Conservation (phyloP, 2,329 filamentous ascomycete genomes). For the Fonsecaea monophora region DNA sequence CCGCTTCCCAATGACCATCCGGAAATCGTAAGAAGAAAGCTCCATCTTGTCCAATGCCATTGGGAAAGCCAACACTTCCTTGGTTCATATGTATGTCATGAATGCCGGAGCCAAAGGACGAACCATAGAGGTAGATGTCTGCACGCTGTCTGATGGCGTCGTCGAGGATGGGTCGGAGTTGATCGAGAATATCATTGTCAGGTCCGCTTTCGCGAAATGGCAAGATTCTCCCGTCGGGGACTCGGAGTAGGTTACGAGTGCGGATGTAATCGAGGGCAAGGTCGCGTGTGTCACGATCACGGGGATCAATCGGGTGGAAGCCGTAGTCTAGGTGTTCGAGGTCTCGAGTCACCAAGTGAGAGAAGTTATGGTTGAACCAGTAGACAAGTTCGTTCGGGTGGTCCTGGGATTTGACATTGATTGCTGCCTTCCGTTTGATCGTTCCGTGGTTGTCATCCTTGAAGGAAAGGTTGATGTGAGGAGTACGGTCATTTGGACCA, state of each 20-base stretch:
- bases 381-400: conserved; percentile 44
- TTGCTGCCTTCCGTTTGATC: conserved; percentile 40
- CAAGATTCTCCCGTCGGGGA: conserved; percentile 43
- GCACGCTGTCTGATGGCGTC: conserved; percentile 47
- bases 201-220: conserved; percentile 36
- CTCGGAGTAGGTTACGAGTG: conserved; percentile 33
- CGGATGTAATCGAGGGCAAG: conserved; percentile 39
- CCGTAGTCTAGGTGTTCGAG: conserved; percentile 40
- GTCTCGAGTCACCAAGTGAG: conserved; percentile 41
- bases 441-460: conserved; percentile 37
- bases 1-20: conserved; percentile 49
- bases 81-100: conserved; percentile 54
- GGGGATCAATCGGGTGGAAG: conserved; percentile 39
- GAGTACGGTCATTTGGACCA: conserved; percentile 29
- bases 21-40: conserved; percentile 47
- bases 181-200: conserved; percentile 49
- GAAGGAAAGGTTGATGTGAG: conserved; percentile 46
- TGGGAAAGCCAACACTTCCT: conserved; percentile 46
- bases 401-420: conserved; percentile 46
- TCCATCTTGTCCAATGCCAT: conserved; percentile 49
- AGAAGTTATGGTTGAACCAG: conserved; percentile 44
- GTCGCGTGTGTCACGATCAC: conserved; percentile 27
- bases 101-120: conserved; percentile 44
- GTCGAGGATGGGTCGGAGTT: conserved; percentile 46
- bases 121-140: conserved; percentile 49